Base-by-base conservation (phyloP, 495 filamentous ascomycete species). In the Penicillium nucicola region DNA sequence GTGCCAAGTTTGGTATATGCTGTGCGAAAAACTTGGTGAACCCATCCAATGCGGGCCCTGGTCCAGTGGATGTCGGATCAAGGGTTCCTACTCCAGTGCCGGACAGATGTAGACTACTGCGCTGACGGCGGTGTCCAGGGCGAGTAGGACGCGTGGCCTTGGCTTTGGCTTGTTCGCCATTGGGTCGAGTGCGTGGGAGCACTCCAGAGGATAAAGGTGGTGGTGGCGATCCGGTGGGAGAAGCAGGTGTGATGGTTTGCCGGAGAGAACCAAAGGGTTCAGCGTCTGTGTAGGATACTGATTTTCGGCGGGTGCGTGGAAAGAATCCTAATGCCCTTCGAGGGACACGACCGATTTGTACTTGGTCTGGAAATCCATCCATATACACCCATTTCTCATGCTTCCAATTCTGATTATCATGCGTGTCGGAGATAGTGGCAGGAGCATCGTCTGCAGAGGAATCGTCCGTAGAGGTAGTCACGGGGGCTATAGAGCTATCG, bases 321-420 rank as follows among this genome's bases (percentile, higher is more conserved):
- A 97, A 97, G 68, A 91, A 96, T 22, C 92, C 93, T 17, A 97
- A 74, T 3, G 86, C 79, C 68, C 84, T 83, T 42, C 89, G 84
- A 19, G 89, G 81, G 34, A 98, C 82, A 28, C 92, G 83, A 5
- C 86, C 92, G 34, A 98, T 95, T 65, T 97, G 87, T 38, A 93
- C 86, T 2, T 86, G 82, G 10, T 78, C 64, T 7, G 78, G 71
- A 42, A 83, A 82, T 14, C 83, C 84, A 42, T 90, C 86, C 38
- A 96, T 77, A 9, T 82, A 70, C 3, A 95, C 89, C 89, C 89
- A 96, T 14, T 87, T 83, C 41, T 92, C 88, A 66, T 95, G 90
- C 43, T 77, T 87, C 89, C 89, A 96, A 28, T 84, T 75, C 40
- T 68, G 66, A 58, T 84, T 76, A 36, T 75, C 66, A 28, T 84